phyloP scores from a whole-genome alignment of 495 filamentous ascomycete genomes.

The Penicillium dipodomyicola region DNA sequence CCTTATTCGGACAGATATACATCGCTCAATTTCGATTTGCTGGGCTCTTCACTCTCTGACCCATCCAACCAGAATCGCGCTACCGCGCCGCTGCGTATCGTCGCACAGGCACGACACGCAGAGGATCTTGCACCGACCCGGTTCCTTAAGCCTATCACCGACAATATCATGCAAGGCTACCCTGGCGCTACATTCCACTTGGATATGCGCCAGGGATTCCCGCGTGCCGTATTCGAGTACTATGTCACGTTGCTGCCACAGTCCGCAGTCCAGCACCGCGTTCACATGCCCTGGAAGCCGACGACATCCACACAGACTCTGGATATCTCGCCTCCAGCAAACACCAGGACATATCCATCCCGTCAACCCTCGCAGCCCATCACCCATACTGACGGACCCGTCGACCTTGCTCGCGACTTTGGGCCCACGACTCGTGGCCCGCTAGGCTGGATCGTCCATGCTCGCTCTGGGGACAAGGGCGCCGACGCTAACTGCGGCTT shows the following conservation, averaged over 20 bases:
- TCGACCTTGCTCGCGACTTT: slow-evolving; percentile 28
- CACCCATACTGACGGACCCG: slow-evolving; percentile 15
- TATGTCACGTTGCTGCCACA: slow-evolving; percentile 45
- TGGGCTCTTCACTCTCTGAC: slow-evolving; percentile 32
- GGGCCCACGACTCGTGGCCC: slow-evolving; percentile 43
- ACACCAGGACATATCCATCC: slow-evolving; percentile 31
- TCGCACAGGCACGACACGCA: slow-evolving; percentile 37
- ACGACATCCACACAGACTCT: slow-evolving; percentile 22
- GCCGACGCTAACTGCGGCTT: slow-evolving; percentile 55
- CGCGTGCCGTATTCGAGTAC: slow-evolving; percentile 41
- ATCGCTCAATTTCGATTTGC: slow-evolving; percentile 33
- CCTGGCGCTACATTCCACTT: slow-evolving; percentile 44
- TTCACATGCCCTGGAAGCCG: slow-evolving; percentile 41
- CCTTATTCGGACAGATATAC: slow-evolving; percentile 27
- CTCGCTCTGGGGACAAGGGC: slow-evolving; percentile 54
- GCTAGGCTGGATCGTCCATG: slow-evolving; percentile 48
- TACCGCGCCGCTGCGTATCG: slow-evolving; percentile 39
- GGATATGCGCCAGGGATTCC: slow-evolving; percentile 39
- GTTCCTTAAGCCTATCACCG: slow-evolving; percentile 39
- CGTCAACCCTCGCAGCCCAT: slow-evolving; percentile 32
- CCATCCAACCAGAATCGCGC: slow-evolving; percentile 35
- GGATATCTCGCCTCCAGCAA: slow-evolving; percentile 35
- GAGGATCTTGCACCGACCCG: slow-evolving; percentile 34
- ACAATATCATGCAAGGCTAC: slow-evolving; percentile 46
- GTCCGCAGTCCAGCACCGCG: slow-evolving; percentile 35